Percentiles rank a stretch among this genome's conserved stretches.
Conservation (phyloP, 2,329 filamentous ascomycete species). For the Ophiocordyceps australis region DNA sequence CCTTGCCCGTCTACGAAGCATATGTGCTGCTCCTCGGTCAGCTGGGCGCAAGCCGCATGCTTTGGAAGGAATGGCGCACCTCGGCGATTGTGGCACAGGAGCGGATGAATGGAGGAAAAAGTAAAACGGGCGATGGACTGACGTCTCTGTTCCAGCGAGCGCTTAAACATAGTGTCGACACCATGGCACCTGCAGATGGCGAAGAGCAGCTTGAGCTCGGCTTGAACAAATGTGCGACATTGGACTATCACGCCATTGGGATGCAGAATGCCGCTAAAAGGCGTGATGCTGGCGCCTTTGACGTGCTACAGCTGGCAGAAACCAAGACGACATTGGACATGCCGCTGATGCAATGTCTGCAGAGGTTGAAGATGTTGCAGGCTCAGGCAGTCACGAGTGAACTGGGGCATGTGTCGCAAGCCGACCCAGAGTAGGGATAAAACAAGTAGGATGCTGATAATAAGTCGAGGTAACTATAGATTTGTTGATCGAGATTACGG, state of each 20-base stretch:
- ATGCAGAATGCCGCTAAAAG: constrained; percentile 1
- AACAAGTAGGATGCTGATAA: too few relatives aligned
- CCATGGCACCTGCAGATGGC: constrained; percentile 1
- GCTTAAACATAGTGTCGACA: constrained; percentile 1
- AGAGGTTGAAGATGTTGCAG: too few relatives aligned
- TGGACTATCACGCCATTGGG: constrained; percentile 6
- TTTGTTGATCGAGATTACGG: too few relatives aligned
- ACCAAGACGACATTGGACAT: constrained; percentile 1
- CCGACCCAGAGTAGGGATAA: too few relatives aligned
- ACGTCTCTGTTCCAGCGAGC: constrained; percentile 3
- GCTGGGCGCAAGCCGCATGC: constrained; percentile 11
- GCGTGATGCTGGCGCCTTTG: background rate
- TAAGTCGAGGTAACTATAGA: too few relatives aligned
- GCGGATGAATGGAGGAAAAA: background rate
- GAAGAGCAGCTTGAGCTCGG: constrained; percentile 1
- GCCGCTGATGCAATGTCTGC: constrained; percentile 2
- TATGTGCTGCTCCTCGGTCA: constrained; percentile 12
- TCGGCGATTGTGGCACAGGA: constrained; percentile 1
- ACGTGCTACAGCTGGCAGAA: background rate
- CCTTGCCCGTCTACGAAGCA: constrained; percentile 6
- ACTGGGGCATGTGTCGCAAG: too few relatives aligned
- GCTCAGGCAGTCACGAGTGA: too few relatives aligned
- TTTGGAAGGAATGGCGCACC: constrained; percentile 12
- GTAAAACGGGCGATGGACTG: constrained; percentile 1
- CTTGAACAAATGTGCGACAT: constrained; percentile 5